Conservation (phyloP, 2,329 filamentous ascomycete species). For the Arthrobotrys megalospora region DNA sequence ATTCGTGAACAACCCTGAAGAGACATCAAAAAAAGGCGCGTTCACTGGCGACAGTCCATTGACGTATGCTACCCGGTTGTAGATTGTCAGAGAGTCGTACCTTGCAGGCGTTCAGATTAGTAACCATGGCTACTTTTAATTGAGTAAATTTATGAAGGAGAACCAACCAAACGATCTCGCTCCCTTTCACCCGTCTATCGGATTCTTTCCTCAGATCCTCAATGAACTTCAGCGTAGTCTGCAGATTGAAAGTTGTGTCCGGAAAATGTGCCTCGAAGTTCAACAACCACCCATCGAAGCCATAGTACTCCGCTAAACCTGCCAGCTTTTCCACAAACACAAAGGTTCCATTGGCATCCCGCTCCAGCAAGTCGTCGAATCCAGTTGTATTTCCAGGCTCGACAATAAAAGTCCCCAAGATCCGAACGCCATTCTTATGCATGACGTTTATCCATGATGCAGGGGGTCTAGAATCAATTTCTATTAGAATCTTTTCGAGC, state of each 20-base stretch:
- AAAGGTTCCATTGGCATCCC: conserved; percentile 66
- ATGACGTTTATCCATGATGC: conserved; percentile 69
- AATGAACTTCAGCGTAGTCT: conserved; percentile 67
- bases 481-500: not conserved
- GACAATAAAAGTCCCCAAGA: conserved; percentile 69
- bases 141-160: not conserved
- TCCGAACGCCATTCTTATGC: conserved; percentile 70
- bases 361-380: conserved; percentile 62
- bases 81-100: conserved; percentile 69
- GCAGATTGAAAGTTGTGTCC: conserved; percentile 65
- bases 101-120: conserved; percentile 61
- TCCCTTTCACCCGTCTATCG: conserved; percentile 62
- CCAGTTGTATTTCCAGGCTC: conserved; percentile 65
- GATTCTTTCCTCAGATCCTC: conserved; percentile 66
- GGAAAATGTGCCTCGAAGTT: conserved; percentile 70
- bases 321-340: conserved; percentile 67
- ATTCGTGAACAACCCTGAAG: conserved; percentile 69
- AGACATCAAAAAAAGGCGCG: conserved; percentile 66
- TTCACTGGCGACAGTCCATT: conserved; percentile 69
- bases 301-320: conserved; percentile 67
- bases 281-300: conserved; percentile 70
- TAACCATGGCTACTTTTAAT: not conserved
- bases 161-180: conserved; percentile 68
- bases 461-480: conserved; percentile 65
- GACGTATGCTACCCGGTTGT: conserved; percentile 69